Percentiles rank a stretch among this genome's conserved stretches.
Evolutionary conservation across 306 rosid species (phyloP).

Genomic region (Cucurbita pepo): DNA sequence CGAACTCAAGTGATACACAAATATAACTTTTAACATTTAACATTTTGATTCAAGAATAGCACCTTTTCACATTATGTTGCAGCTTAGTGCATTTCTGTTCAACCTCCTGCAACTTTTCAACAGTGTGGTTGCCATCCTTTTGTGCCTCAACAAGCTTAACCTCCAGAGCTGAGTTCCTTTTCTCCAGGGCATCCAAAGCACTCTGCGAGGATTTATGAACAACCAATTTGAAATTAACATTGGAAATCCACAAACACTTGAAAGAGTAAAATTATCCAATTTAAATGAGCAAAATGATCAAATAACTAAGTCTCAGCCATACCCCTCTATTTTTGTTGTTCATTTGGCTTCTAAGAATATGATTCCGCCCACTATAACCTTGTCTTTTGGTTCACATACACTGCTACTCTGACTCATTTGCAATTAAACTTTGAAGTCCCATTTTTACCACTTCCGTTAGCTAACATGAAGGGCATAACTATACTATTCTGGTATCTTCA

Average conservation of each 20-base stretch:
- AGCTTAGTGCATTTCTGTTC: conserved; percentile 58
- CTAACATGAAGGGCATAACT: background rate
- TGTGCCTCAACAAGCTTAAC: conserved; percentile 39
- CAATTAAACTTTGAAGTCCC: background rate
- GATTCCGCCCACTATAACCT: background rate
- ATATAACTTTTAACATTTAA: background rate
- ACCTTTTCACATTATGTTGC: conserved; percentile 64
- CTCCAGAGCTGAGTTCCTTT: conserved; percentile 43
- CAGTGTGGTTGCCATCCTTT: conserved; percentile 26
- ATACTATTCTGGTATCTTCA: background rate
- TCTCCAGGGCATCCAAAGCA: conserved; percentile 58
- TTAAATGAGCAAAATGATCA: background rate
- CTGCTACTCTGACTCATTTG: background rate
- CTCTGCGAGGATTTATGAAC: conserved; percentile 26
- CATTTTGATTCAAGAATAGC: background rate
- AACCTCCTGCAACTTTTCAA: conserved; percentile 48
- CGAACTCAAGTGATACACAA: background rate
- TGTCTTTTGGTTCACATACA: background rate
- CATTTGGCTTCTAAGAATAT: background rate
- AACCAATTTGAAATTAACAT: background rate
- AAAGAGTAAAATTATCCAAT: background rate
- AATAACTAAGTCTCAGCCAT: background rate
- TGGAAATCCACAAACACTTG: background rate
- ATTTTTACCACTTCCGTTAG: background rate
- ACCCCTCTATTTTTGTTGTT: background rate